Evolutionary conservation across 176 grass and related monocot species (phyloP), one percentile per base, ranked within the genome.

Genomic region (Coix lacrymajobi): DNA sequence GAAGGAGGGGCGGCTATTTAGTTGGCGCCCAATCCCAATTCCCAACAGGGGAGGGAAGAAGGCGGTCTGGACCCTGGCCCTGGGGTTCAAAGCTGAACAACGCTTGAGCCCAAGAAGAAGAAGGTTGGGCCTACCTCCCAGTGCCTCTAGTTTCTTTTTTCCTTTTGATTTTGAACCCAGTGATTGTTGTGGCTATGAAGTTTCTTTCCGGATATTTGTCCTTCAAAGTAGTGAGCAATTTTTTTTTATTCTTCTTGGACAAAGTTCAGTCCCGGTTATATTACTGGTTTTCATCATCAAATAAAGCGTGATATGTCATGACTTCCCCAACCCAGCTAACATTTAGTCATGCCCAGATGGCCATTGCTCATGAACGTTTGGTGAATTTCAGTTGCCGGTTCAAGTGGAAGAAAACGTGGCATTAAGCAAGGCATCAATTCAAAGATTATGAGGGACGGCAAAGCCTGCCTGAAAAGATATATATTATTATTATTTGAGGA

Each of bases 341-440:
- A 11, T 16, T 16, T 48, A 16, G 5, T 16, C 45, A 48, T 48
- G 14, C 45, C 45, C 4, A 1, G 16, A 49, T 49, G 46, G 46
- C 0, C 49, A 99, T 93, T 77, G 19, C 7, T 69, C 66, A 69
- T 40, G 66, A 39, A 22, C 19, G 20, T 69, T 24, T n/a, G 1
- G 19, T 68, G 65, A 68, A 8, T 34, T 63, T 24, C 25, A 6
- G 1, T 2, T 17, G 33, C 10, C 17, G 31, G 64, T 10, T 66
- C 3, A 14, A 66, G 64, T 20, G 29, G 66, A n/a, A 31, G n/a
- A 34, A 20, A 69, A 4, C 66, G n/a, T 69, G 36, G 34, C 40
- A 43, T 43, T 12, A 40, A 69, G 66, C 30, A 34, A 66, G 31
- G 63, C 31, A 66, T 66, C 63, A 10, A 28, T 66, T 66, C 63